Evolutionary conservation across 768 basidiomycete genomes (phyloP).

Genomic region (Leccinellum rugosiceps): DNA sequence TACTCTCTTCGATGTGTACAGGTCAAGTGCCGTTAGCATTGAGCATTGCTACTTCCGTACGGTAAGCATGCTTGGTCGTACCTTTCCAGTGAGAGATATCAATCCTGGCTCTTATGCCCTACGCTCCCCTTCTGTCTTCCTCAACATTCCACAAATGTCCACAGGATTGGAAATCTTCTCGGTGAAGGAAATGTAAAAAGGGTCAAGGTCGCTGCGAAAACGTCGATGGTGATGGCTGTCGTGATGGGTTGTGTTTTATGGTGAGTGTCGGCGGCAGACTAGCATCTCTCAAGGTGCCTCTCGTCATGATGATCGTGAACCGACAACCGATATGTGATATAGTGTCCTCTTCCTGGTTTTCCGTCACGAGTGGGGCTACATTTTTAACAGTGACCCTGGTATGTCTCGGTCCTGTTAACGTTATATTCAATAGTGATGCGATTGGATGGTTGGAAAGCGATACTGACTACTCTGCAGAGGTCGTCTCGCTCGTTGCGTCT

Average conservation of each 20-base stretch:
- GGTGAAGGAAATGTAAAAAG: constrained; percentile 75
- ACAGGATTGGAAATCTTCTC: constrained; percentile 82
- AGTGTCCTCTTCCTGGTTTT: constrained; percentile 59
- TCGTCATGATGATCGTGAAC: background rate
- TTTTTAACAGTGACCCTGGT: constrained; percentile 73
- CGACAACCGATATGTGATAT: background rate
- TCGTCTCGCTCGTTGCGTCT: constrained; percentile 45
- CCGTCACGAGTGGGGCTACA: constrained; percentile 62
- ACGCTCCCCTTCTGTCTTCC: too few species aligned
- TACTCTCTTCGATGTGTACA: constrained; percentile 69
- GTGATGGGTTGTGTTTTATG: constrained; percentile 64
- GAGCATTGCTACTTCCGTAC: constrained; percentile 79
- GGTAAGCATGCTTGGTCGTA: constrained; percentile 42
- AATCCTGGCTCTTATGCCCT: too few species aligned
- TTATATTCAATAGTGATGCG: background rate
- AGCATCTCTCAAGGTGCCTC: background rate
- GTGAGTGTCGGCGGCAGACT: constrained; percentile 31
- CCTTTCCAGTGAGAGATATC: background rate
- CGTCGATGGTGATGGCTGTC: constrained; percentile 64
- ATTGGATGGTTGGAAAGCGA: background rate
- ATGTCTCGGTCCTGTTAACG: too few species aligned
- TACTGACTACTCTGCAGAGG: constrained; percentile 35
- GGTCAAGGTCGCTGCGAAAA: constrained; percentile 63
- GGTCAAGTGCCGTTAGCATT: constrained; percentile 85
- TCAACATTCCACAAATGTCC: background rate